A percentile compares a stretch with the other conserved stretches of the same genome.
Evolutionary conservation across 2,329 filamentous ascomycete genomes (phyloP).

Genomic region (Alternaria triticina): DNA sequence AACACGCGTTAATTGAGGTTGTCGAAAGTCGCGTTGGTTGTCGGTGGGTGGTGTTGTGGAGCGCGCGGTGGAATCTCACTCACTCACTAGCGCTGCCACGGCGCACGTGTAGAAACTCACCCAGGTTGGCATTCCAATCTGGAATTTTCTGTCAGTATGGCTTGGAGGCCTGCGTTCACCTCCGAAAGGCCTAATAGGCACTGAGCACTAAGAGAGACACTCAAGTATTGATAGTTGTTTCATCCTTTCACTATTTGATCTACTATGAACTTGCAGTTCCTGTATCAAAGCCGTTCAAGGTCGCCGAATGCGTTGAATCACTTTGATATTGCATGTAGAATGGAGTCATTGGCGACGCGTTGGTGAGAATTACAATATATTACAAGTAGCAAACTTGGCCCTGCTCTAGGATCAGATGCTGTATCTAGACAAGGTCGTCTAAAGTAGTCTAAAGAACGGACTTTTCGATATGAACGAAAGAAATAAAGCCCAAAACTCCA

Average conservation of each 20-base stretch:
- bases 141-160: neutral
- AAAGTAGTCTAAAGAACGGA: neutral
- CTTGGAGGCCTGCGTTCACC: neutral
- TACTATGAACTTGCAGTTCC: no score
- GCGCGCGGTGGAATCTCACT: neutral
- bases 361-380: neutral
- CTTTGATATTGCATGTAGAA: no score
- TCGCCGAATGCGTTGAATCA: no score
- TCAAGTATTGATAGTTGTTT: no score
- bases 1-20: neutral
- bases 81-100: neutral
- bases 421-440: neutral
- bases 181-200: neutral
- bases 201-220: no score
- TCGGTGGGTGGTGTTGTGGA: neutral
- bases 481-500: neutral
- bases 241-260: no score
- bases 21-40: neutral
- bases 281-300: no score
- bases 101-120: neutral
- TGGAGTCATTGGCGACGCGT: no score
- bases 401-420: neutral
- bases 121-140: neutral
- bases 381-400: neutral
- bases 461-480: neutral